Evolutionary conservation across 306 rosid species (phyloP).

Genomic region (Acacia acuminata): DNA sequence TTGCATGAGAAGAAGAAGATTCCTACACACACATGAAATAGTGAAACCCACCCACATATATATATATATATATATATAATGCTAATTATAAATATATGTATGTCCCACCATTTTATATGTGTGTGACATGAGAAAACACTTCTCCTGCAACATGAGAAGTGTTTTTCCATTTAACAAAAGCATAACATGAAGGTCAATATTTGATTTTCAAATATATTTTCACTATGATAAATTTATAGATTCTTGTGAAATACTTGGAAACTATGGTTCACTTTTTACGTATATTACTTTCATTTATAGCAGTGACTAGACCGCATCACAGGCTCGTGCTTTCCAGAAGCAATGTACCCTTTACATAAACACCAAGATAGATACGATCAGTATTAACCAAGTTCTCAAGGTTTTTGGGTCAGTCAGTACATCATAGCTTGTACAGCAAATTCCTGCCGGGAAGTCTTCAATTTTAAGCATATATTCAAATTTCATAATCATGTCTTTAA

Average conservation of each 20-base stretch:
- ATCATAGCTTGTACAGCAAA: constrained; percentile 20
- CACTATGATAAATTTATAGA: not conserved
- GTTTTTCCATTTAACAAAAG: no score
- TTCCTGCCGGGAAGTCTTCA: not conserved
- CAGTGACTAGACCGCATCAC: not conserved
- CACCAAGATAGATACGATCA: not conserved
- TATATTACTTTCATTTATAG: not conserved
- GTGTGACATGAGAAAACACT: no score
- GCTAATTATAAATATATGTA: no score
- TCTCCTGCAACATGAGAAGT: no score
- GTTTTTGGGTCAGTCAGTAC: not conserved
- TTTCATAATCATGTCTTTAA: constrained; percentile 21
- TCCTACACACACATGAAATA: no score
- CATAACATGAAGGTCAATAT: not conserved
- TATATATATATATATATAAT: no score
- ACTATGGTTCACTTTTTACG: not conserved
- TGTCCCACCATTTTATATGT: no score
- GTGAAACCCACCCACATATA: no score
- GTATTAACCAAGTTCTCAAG: not conserved
- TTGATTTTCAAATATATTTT: not conserved
- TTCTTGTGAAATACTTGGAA: not conserved
- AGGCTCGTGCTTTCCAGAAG: not conserved
- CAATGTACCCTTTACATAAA: not conserved
- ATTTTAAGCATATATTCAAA: constrained; percentile 22
- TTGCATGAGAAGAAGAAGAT: no score